Percentiles rank a stretch among this genome's conserved stretches.
phyloP scores from a whole-genome alignment of 176 grass and related monocot genomes.

The Alloteropsis semialata region DNA sequence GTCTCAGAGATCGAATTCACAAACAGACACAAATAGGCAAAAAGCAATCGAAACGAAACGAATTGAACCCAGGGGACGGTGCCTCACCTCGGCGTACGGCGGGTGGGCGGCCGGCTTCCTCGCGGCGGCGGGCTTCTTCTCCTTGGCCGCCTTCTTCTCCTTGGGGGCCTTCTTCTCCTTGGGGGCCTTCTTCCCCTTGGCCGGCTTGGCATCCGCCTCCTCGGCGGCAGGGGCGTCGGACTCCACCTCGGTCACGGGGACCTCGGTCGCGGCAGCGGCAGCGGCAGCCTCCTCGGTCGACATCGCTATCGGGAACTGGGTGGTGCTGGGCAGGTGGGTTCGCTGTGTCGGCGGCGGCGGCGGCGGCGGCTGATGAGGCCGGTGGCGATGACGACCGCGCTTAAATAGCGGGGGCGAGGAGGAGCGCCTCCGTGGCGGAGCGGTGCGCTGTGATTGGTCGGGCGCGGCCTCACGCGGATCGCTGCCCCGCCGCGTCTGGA shows the following conservation, averaged over 20 bases:
- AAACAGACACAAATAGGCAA: too few species aligned
- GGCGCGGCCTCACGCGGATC: slow-evolving; percentile 48
- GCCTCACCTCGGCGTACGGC: slow-evolving; percentile 65
- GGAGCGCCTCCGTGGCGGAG: background rate
- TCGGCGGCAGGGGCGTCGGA: background rate
- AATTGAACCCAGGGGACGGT: background rate
- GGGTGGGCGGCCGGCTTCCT: slow-evolving; percentile 61
- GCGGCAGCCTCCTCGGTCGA: slow-evolving; percentile 19
- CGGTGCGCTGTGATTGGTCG: slow-evolving; percentile 39
- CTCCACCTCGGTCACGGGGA: background rate
- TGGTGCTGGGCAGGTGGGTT: too few species aligned
- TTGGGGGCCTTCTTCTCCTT: background rate
- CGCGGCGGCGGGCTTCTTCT: slow-evolving; percentile 36
- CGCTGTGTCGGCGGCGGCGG: background rate
- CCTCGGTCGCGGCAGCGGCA: background rate
- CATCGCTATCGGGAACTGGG: slow-evolving; percentile 23
- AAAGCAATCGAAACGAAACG: background rate
- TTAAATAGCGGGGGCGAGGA: slow-evolving; percentile 42
- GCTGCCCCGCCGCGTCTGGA: background rate
- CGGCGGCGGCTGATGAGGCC: background rate
- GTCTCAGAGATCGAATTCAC: background rate
- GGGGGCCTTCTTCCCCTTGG: background rate
- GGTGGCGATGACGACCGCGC: background rate
- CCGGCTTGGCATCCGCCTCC: background rate
- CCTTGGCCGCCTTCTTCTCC: background rate